Evolutionary conservation across 768 basidiomycete genomes (phyloP).

Genomic region (Roridomyces roridus): DNA sequence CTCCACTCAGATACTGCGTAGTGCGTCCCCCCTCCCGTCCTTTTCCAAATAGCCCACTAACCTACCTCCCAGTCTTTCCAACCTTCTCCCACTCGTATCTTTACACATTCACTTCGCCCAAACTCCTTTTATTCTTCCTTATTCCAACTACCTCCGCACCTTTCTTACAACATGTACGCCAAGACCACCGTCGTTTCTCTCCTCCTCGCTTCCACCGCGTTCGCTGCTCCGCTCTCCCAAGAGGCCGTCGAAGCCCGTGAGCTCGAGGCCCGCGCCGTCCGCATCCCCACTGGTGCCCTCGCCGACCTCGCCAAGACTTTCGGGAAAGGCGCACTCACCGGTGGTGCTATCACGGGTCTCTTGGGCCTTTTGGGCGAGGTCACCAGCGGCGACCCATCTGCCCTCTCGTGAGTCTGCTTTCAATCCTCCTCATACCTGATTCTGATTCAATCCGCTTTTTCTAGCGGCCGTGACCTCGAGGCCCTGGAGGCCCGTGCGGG

Average conservation of each 20-base stretch:
- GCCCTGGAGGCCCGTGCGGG: constrained; percentile 6
- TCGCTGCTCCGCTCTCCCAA: constrained; percentile 5
- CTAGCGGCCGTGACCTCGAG: constrained; percentile 10
- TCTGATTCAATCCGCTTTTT: not conserved
- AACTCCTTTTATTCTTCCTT: not conserved
- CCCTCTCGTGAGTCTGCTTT: not conserved
- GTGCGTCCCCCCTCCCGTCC: not conserved
- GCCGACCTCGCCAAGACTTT: constrained; percentile 13
- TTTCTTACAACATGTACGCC: constrained; percentile 6
- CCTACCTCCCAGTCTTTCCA: constrained; percentile 6
- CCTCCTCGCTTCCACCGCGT: too few relatives aligned
- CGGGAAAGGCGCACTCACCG: constrained; percentile 9
- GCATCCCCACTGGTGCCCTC: constrained; percentile 11
- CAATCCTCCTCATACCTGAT: too few relatives aligned
- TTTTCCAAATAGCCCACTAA: not conserved
- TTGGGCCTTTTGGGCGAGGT: constrained; percentile 3
- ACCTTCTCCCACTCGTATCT: constrained; percentile 10
- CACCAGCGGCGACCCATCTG: not conserved
- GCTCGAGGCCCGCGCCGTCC: constrained; percentile 7
- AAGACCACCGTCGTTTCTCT: constrained; percentile 14
- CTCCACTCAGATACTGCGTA: constrained; percentile 21
- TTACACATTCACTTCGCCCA: constrained; percentile 9
- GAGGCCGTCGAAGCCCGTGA: not conserved
- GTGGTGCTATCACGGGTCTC: constrained; percentile 12
- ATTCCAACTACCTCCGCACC: not conserved